Conservation (phyloP, 2,329 filamentous ascomycete genomes). For the Aureobasidium subglaciale region DNA sequence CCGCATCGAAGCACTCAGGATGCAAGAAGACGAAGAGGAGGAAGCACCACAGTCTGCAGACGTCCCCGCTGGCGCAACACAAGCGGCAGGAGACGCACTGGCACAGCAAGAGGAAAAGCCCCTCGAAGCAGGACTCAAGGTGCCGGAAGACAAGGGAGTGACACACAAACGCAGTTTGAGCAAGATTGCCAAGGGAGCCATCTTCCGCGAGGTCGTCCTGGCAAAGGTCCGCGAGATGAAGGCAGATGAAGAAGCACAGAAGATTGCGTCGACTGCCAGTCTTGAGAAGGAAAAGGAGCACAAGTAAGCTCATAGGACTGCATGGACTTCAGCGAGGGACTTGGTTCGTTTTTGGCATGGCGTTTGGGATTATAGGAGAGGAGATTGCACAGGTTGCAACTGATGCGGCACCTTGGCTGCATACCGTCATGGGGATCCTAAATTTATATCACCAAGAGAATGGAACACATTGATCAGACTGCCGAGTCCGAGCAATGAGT, state of each 20-base stretch:
- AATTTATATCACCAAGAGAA: background rate
- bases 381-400: background rate
- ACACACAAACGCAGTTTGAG: constrained; percentile 47
- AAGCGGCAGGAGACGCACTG: constrained; percentile 46
- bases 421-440: background rate
- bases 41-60: constrained; percentile 52
- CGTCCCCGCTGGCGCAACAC: constrained; percentile 55
- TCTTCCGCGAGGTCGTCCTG: constrained; percentile 89
- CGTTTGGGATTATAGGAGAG: constrained; percentile 1
- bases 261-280: constrained; percentile 11
- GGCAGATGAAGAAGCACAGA: constrained; percentile 61
- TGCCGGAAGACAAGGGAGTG: constrained; percentile 23
- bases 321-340: background rate
- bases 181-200: constrained; percentile 58
- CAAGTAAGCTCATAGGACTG: background rate
- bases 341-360: background rate
- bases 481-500: no score
- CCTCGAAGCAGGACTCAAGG: constrained; percentile 18
- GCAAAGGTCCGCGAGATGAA: constrained; percentile 92
- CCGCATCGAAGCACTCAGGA: constrained; percentile 88
- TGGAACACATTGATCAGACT: background rate
- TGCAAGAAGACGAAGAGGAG: constrained; percentile 83
- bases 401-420: background rate
- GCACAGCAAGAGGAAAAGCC: constrained; percentile 24
- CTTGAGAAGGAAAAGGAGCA: background rate